phyloP scores from a whole-genome alignment of 352 stramenopile genomes.

The Pythium phragmiticola region DNA sequence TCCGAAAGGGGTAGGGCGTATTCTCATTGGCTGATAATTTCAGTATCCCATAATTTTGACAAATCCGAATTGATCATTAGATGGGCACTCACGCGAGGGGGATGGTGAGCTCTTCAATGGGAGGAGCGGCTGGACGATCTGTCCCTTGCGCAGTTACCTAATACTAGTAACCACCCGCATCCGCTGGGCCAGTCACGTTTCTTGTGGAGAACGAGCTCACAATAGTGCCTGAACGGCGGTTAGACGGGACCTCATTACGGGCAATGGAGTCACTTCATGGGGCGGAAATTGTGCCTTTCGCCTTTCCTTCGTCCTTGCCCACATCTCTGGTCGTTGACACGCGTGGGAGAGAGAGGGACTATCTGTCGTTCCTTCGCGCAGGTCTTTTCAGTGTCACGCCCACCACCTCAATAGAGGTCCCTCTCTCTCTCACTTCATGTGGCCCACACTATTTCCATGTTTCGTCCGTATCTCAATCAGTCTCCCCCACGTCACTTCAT shows the following conservation, averaged over 20 bases:
- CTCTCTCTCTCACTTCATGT: neutral
- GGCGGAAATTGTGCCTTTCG: too few species aligned
- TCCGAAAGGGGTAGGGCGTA: neutral
- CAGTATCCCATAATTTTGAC: neutral
- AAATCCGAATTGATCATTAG: neutral
- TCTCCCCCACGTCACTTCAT: neutral
- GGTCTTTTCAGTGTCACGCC: neutral
- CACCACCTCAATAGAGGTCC: conserved; percentile 2
- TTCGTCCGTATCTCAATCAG: conserved; percentile 6
- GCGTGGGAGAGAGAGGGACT: conserved; percentile 5
- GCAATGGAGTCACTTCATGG: neutral
- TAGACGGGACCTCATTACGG: too few species aligned
- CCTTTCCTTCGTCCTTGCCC: neutral
- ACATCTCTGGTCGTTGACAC: conserved; percentile 8
- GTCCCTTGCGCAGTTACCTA: neutral
- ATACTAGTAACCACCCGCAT: too few species aligned
- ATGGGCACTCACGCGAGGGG: conserved; percentile 8
- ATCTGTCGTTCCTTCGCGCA: neutral
- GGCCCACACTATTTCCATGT: neutral
- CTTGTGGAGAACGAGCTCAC: neutral
- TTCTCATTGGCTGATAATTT: neutral
- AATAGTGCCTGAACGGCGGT: neutral
- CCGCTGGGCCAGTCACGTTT: neutral
- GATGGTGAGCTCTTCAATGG: conserved; percentile 5
- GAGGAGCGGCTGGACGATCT: neutral